Percentiles rank a stretch among this genome's conserved stretches.
phyloP scores from a whole-genome alignment of 1,284 basidiomycete genomes.

The Ganoderma resinaceum region DNA sequence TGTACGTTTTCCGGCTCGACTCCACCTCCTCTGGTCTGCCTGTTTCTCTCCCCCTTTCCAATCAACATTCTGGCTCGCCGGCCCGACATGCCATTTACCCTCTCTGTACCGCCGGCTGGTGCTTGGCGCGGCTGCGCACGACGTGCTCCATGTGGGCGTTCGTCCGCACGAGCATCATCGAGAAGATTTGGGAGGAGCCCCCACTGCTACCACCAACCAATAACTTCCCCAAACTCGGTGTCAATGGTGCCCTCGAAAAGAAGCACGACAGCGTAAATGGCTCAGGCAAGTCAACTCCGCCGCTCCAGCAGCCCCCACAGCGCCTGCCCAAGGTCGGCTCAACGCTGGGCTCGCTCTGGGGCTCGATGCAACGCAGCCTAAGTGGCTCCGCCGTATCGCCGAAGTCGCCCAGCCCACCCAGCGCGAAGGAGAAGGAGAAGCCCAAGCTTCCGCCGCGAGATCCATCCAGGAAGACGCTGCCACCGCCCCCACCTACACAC shows the following conservation, averaged over 20 bases:
- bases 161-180: constrained; percentile 81
- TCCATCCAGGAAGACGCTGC: constrained; percentile 36
- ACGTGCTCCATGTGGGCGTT: constrained; percentile 94
- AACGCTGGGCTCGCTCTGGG: constrained; percentile 42
- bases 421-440: constrained; percentile 21
- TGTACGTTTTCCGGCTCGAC: constrained; percentile 69
- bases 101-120: constrained; percentile 81
- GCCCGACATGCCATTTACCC: constrained; percentile 57
- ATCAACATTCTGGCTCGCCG: constrained; percentile 34
- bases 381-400: constrained; percentile 33
- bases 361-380: constrained; percentile 41
- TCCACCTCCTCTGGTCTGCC: constrained; percentile 40
- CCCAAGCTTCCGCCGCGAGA: constrained; percentile 33
- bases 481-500: constrained; percentile 49
- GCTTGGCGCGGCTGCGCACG: constrained; percentile 78
- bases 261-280: constrained; percentile 17
- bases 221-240: constrained; percentile 26
- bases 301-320: constrained; percentile 30
- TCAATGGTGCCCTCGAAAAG: constrained; percentile 29
- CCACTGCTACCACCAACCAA: constrained; percentile 45
- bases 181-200: constrained; percentile 84
- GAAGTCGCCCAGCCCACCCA: constrained; percentile 11
- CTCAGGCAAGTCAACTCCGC: constrained; percentile 33
- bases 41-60: constrained; percentile 36
- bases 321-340: constrained; percentile 40